These are phyloP conservation scores for Neodidymelliopsis sp. DNA, from an alignment of 2,329 filamentous ascomycete genomes.

Conservation along the genomic window DNA sequence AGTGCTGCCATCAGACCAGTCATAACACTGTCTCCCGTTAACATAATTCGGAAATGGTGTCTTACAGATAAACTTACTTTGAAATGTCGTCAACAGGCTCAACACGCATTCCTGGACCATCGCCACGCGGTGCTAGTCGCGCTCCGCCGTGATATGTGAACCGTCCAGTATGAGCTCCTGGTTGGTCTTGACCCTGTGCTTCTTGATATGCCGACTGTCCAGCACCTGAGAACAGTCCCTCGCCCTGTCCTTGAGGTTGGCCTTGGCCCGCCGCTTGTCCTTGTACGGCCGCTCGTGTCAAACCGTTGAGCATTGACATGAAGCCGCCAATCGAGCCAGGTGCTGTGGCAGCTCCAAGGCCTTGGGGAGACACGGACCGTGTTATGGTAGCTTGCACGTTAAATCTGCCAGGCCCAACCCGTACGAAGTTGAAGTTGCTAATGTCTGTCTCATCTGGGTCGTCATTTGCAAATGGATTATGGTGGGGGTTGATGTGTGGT, in stretches of 20 bases:
- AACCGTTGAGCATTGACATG: constrained; percentile 55
- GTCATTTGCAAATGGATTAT: constrained; percentile 59
- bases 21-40: constrained; percentile 39
- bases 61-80: constrained; percentile 38
- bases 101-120: constrained; percentile 57
- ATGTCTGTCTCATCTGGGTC: constrained; percentile 60
- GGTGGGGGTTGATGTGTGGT: constrained; percentile 45
- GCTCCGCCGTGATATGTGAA: constrained; percentile 45
- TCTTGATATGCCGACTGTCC: constrained; percentile 25
- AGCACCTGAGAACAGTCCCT: constrained; percentile 24
- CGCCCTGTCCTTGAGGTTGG: constrained; percentile 27
- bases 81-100: constrained; percentile 56
- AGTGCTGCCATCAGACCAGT: constrained; percentile 44
- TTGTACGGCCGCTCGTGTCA: constrained; percentile 48
- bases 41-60: constrained; percentile 40
- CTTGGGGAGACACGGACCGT: constrained; percentile 38
- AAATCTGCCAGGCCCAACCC: constrained; percentile 45
- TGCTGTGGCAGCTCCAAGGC: constrained; percentile 26
- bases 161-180: constrained; percentile 27
- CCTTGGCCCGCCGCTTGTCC: constrained; percentile 17
- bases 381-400: constrained; percentile 47
- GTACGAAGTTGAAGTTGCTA: constrained; percentile 54
- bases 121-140: constrained; percentile 59
- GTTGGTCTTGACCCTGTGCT: constrained; percentile 20
- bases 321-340: constrained; percentile 51